Conservation (phyloP, 78 protist species). For the Dictyostelium intermedium region DNA sequence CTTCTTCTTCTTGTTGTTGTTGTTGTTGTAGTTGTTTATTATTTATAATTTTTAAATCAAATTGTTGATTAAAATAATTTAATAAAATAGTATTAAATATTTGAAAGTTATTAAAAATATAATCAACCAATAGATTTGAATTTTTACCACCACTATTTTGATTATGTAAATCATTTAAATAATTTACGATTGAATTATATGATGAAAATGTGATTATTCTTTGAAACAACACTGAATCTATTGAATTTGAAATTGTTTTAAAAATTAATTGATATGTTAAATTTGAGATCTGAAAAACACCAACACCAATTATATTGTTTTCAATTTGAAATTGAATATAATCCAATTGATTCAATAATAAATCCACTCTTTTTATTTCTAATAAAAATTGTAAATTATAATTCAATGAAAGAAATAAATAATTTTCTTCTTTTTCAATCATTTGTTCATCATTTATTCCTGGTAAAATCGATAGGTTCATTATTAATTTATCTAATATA, state of each 20-base stretch:
- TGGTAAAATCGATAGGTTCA: background rate
- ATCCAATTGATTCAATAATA: background rate
- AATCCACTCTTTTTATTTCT: background rate
- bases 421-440: background rate
- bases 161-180: too few relatives aligned
- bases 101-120: too few relatives aligned
- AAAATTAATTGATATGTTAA: background rate
- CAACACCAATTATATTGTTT: background rate
- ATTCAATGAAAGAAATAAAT: background rate
- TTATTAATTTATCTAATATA: background rate
- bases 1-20: too few relatives aligned
- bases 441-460: background rate
- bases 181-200: background rate
- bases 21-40: too few relatives aligned
- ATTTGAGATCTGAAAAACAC: background rate
- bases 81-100: too few relatives aligned
- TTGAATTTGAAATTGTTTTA: background rate
- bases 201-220: background rate
- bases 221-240: background rate
- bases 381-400: background rate
- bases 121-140: background rate
- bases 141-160: background rate
- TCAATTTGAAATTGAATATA: background rate
- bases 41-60: too few relatives aligned
- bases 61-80: background rate